Percentiles rank a stretch among this genome's conserved stretches.
These are phyloP conservation scores for Kingdonia uniflora DNA, from an alignment of 164 flowering plant species.

Conservation along the genomic window DNA sequence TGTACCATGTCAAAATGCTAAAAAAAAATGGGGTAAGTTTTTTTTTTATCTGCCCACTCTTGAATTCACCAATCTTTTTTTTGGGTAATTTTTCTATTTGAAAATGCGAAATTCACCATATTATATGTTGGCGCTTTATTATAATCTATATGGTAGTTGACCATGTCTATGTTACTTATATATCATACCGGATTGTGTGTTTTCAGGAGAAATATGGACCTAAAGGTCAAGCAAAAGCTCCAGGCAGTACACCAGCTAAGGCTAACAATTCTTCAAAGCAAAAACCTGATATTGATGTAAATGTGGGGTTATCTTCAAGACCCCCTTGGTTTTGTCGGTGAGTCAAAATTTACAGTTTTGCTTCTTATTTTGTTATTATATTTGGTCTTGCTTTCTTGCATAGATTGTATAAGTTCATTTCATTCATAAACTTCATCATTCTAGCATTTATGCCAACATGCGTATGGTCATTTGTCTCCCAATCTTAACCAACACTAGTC, in stretches of 20 bases:
- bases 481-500: too few species aligned
- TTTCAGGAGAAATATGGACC: conserved; percentile 97
- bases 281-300: conserved; percentile 63
- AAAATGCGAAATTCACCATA: too few species aligned
- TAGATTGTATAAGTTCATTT: neutral
- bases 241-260: conserved; percentile 36
- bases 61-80: too few species aligned
- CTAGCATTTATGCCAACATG: too few species aligned
- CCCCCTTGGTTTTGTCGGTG: conserved; percentile 97
- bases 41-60: too few species aligned
- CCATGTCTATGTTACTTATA: too few species aligned
- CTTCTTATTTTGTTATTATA: neutral
- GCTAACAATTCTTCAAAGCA: conserved; percentile 39
- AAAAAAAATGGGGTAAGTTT: too few species aligned
- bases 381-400: neutral
- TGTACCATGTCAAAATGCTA: too few species aligned
- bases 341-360: conserved; percentile 5
- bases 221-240: conserved; percentile 60
- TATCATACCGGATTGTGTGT: neutral
- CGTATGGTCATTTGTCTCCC: too few species aligned
- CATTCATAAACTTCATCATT: neutral
- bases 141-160: too few species aligned
- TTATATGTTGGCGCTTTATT: too few species aligned
- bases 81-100: too few species aligned
- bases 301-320: conserved; percentile 77